Evolutionary conservation across 2,329 filamentous ascomycete species (phyloP), one percentile per base, ranked within the genome.

Genomic region (Colletotrichum noveboracense): DNA sequence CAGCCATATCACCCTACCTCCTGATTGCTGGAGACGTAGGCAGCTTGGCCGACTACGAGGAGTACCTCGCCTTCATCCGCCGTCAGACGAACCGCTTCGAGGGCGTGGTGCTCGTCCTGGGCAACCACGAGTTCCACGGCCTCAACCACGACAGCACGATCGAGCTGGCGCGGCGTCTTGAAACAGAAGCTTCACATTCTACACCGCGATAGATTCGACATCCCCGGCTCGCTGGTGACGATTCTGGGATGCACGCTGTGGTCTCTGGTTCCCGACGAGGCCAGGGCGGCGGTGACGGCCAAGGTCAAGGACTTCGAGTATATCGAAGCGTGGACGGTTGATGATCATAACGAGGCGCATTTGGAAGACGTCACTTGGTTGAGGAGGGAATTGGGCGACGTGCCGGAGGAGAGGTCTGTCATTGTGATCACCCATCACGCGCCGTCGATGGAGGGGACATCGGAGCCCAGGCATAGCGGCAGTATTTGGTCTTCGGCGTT

Each of bases 201-300:
- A 48, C 81, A 91, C 76, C 83, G 84, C 21, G 81, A 81, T 21
- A 78, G 85, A 8, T 87, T 84, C 77, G 86, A 88, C 62, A 77
- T 86, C 21, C 80, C 83, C 2, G 81, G 81, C 3, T 86, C 87
- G 1, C 79, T 79, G 28, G 68, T 91, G n/a, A 89, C 87, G 4
- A 81, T 93, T 4, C 80, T 93, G 3, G 91, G 91, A 7, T 92
- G 89, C 77, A 91, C 90, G 3, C 83, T 93, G 0, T 92, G 90
- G 88, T 91, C 90, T 2, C 77, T 81, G 0, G 85, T 93, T 7
- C 84, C 88, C 0, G 76, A 83, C 0, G 81, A 85, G 7, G 82
- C 83, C 6, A 81, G 78, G 13, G 80, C 80, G 1, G 78, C 86
- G 6, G 87, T 92, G 16, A 62, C 82, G 30, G 80, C 81, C 38